Evolutionary conservation across 768 basidiomycete species (phyloP).

Genomic region (Phlegmacium glaucopus): DNA sequence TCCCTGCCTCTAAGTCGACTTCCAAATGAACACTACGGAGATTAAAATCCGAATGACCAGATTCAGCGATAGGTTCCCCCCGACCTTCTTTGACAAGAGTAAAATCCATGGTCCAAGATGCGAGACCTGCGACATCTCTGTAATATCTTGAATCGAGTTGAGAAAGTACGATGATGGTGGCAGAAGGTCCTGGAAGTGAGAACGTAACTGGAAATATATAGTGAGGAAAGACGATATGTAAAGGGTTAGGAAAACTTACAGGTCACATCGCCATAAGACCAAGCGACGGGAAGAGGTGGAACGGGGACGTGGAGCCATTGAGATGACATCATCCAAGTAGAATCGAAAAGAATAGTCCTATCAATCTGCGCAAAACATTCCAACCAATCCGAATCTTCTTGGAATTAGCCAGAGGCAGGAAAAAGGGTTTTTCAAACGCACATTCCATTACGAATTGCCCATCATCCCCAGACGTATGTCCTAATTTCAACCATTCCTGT

Average conservation of each 20-base stretch:
- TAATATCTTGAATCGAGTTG: slow-evolving; percentile 50
- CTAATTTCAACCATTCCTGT: slow-evolving; percentile 41
- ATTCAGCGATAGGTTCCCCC: slow-evolving; percentile 34
- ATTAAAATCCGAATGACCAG: slow-evolving; percentile 32
- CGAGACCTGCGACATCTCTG: slow-evolving; percentile 40
- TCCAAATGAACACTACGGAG: slow-evolving; percentile 41
- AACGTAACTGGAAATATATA: too few relatives aligned
- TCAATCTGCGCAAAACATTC: slow-evolving; percentile 43
- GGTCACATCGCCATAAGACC: slow-evolving; percentile 52
- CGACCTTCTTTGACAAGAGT: slow-evolving; percentile 45
- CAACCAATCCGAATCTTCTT: slow-evolving; percentile 37
- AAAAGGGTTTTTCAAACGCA: too few relatives aligned
- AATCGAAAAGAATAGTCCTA: slow-evolving; percentile 44
- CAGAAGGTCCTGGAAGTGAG: slow-evolving; percentile 34
- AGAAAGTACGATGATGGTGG: slow-evolving; percentile 49
- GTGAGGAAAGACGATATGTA: too few relatives aligned
- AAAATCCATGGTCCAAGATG: slow-evolving; percentile 49
- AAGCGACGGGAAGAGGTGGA: slow-evolving; percentile 43
- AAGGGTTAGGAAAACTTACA: too few relatives aligned
- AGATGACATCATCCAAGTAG: slow-evolving; percentile 43
- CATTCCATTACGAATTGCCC: slow-evolving; percentile 52
- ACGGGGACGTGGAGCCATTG: slow-evolving; percentile 46
- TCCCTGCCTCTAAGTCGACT: slow-evolving; percentile 36
- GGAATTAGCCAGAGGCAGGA: too few relatives aligned
- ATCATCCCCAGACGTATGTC: slow-evolving; percentile 44